Evolutionary conservation across 116 monocot species (phyloP), one percentile per base, ranked within the genome.

Genomic region (Cymodocea nodosa): DNA sequence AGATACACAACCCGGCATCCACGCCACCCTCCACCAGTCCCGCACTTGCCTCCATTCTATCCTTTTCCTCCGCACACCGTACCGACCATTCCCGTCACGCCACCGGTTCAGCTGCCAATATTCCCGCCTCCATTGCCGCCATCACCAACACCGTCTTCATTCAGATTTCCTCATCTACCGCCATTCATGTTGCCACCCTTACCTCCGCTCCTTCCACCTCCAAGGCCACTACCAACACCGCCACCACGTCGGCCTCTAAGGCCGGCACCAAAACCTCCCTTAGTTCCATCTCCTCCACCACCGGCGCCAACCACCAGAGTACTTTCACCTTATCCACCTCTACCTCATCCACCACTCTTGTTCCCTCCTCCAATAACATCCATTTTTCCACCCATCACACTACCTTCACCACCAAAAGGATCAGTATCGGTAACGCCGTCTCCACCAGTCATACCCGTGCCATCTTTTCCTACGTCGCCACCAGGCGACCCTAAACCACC

Each of bases 221-320:
- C n/a, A n/a, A n/a, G n/a, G n/a, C n/a, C n/a, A n/a, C n/a, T n/a
- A n/a, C n/a, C n/a, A n/a, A n/a, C n/a, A n/a, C n/a, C n/a, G n/a
- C n/a, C n/a, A n/a, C n/a, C n/a, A n/a, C n/a, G n/a, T n/a, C n/a
- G n/a, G n/a, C n/a, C n/a, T n/a, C n/a, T n/a, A n/a, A n/a, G n/a
- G n/a, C n/a, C n/a, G n/a, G n/a, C n/a, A n/a, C n/a, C n/a, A 24
- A 14, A 14, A 59, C 59, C 59, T 24, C 59, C 59, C 7, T 23
- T 59, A 19, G 22, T 59, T 25, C 59, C 59, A 59, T 59, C 59
- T 23, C 63, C 63, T 44, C 63, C 63, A 49, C 63, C 63, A 22
- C 44, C 12, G n/a, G n/a, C n/a, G n/a, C n/a, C n/a, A 5, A 6
- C 22, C 44, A 39, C 6, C n/a, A n/a, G n/a, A n/a, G n/a, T n/a